These are phyloP conservation scores for Talaromyces sp. DNA, from an alignment of 2,329 filamentous ascomycete genomes.

Conservation along the genomic window DNA sequence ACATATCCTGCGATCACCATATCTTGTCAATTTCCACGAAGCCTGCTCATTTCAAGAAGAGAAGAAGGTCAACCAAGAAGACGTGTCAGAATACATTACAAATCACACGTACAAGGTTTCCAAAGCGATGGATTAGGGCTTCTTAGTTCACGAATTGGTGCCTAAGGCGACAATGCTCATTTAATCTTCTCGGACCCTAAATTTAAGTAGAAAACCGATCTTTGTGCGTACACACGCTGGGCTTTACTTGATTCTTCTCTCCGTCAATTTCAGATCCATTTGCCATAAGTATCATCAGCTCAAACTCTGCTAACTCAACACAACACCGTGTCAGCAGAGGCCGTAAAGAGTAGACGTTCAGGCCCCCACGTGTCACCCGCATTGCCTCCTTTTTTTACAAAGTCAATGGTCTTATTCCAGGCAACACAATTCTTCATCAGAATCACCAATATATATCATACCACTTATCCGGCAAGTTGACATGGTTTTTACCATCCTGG, in stretches of 20 bases:
- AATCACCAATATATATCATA: background rate
- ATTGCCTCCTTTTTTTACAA: background rate
- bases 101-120: too few relatives aligned
- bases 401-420: background rate
- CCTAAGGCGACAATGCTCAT: too few relatives aligned
- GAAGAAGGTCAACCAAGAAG: too few relatives aligned
- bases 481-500: background rate
- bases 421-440: background rate
- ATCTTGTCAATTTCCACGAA: too few relatives aligned
- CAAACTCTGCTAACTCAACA: background rate
- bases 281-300: background rate
- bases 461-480: background rate
- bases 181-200: background rate
- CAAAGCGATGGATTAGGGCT: too few relatives aligned
- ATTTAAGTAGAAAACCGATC: background rate
- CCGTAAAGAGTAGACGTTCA: background rate
- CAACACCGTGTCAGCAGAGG: background rate
- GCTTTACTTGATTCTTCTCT: background rate
- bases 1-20: too few relatives aligned
- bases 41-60: too few relatives aligned
- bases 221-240: background rate
- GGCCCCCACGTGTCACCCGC: background rate
- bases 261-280: background rate
- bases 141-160: too few relatives aligned
- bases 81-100: too few relatives aligned